Conservation (phyloP, 305 asterid species). For the Fraxinus xanthoxyloides region DNA sequence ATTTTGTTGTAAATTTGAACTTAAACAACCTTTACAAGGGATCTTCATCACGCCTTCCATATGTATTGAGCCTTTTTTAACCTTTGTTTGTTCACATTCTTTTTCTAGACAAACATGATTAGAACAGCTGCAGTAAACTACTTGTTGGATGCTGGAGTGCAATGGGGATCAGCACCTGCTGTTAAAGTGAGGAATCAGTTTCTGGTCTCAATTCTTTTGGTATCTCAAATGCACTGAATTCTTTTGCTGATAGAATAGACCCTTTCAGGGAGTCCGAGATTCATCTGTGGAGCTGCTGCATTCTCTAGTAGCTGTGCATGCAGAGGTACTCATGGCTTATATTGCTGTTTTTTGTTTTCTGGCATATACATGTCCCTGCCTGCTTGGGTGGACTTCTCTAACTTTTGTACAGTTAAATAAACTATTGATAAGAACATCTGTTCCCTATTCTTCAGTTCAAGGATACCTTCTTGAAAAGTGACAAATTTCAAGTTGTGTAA, state of each 20-base stretch:
- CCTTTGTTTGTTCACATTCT: conserved; percentile 13
- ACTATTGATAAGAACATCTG: neutral
- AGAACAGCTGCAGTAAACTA: conserved; percentile 83
- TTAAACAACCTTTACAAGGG: neutral
- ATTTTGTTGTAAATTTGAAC: neutral
- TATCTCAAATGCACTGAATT: conserved; percentile 1
- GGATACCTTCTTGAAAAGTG: neutral
- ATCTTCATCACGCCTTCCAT: conserved; percentile 8
- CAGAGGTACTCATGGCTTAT: conserved; percentile 60
- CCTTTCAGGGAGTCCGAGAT: conserved; percentile 91
- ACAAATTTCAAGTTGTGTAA: neutral
- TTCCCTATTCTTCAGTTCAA: neutral
- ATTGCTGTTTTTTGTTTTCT: conserved; percentile 4
- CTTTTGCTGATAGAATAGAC: conserved; percentile 15
- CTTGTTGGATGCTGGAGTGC: conserved; percentile 90
- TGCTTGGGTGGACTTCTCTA: neutral
- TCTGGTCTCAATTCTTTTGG: neutral
- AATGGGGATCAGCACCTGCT: conserved; percentile 95
- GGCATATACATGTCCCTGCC: conserved; percentile 7
- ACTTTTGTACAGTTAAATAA: neutral
- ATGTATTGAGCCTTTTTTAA: conserved; percentile 3
- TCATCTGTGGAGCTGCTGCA: conserved; percentile 91
- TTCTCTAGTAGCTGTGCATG: conserved; percentile 91
- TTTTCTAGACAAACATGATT: conserved; percentile 70
- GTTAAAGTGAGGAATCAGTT: conserved; percentile 63